Conservation (phyloP, 2,329 filamentous ascomycete species). For the Ceratocystiopsis sp. region DNA sequence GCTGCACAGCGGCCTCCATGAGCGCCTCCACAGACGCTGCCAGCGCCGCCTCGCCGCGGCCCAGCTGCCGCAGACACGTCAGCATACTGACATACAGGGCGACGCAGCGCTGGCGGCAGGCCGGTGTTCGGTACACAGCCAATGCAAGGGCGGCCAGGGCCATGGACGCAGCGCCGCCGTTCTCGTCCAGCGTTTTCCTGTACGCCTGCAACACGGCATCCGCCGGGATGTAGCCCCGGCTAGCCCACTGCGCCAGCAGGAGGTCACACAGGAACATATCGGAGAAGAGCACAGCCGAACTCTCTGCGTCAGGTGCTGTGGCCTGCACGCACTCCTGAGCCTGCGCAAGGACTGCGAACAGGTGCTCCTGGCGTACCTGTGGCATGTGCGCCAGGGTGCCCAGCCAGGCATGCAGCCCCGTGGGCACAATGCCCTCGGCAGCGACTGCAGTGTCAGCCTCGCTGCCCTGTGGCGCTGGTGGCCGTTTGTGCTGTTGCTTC, state of each 20-base stretch:
- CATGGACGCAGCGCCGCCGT: too few species aligned
- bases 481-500: too few species aligned
- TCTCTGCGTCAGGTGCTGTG: neutral
- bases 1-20: neutral
- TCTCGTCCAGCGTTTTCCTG: too few species aligned
- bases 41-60: constrained; percentile 1
- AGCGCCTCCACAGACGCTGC: constrained; percentile 4
- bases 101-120: constrained; percentile 1
- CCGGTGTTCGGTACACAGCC: constrained; percentile 8
- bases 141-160: constrained; percentile 14
- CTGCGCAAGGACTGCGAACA: constrained; percentile 7
- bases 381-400: constrained; percentile 8
- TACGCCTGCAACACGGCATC: neutral
- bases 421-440: too few species aligned
- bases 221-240: constrained; percentile 12
- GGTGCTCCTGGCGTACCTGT: constrained; percentile 7
- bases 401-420: constrained; percentile 6
- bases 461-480: too few species aligned
- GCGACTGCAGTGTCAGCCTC: neutral
- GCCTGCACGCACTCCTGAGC: neutral
- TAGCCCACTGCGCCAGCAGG: constrained; percentile 16
- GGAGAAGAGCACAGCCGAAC: constrained; percentile 1
- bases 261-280: constrained; percentile 13
- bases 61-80: constrained; percentile 3
- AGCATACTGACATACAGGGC: constrained; percentile 6